Conservation (phyloP, 768 basidiomycete species). For the Tubosaeta brunneosetosa region DNA sequence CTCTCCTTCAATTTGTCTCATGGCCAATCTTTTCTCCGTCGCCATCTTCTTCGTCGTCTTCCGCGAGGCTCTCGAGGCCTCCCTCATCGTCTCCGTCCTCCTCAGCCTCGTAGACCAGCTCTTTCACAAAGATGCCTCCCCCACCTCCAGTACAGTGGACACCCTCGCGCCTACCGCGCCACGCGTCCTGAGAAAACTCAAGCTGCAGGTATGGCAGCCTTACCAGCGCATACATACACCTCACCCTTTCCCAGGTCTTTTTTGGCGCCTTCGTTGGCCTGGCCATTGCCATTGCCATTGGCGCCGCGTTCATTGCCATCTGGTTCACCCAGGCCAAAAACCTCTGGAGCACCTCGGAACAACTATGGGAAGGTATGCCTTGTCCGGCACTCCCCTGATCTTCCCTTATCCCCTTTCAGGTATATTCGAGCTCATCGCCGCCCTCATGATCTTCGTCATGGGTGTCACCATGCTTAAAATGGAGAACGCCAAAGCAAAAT, state of each 20-base stretch:
- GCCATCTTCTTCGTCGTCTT: conserved; percentile 97
- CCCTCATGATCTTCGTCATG: conserved; percentile 88
- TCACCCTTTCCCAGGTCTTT: conserved; percentile 51
- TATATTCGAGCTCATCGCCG: conserved; percentile 64
- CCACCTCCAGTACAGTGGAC: too few species aligned
- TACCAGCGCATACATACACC: neutral
- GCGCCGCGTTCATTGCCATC: conserved; percentile 88
- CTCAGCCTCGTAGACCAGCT: conserved; percentile 90
- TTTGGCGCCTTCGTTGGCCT: conserved; percentile 71
- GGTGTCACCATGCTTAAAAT: conserved; percentile 93
- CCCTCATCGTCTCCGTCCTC: conserved; percentile 88
- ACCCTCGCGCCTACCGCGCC: conserved; percentile 33
- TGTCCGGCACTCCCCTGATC: neutral
- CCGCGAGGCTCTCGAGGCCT: conserved; percentile 89
- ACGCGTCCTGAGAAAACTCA: conserved; percentile 60
- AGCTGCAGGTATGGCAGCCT: conserved; percentile 48
- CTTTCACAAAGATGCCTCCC: conserved; percentile 34
- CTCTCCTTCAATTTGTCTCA: neutral
- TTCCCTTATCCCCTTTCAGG: conserved; percentile 34
- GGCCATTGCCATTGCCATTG: conserved; percentile 75
- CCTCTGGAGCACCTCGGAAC: conserved; percentile 81
- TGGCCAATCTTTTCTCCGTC: conserved; percentile 68
- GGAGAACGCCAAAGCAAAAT: conserved; percentile 91
- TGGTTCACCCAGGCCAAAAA: conserved; percentile 91
- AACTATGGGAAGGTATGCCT: conserved; percentile 81